These are phyloP conservation scores for Salix purpurea DNA, from an alignment of 345 rosid species.

Conservation along the genomic window DNA sequence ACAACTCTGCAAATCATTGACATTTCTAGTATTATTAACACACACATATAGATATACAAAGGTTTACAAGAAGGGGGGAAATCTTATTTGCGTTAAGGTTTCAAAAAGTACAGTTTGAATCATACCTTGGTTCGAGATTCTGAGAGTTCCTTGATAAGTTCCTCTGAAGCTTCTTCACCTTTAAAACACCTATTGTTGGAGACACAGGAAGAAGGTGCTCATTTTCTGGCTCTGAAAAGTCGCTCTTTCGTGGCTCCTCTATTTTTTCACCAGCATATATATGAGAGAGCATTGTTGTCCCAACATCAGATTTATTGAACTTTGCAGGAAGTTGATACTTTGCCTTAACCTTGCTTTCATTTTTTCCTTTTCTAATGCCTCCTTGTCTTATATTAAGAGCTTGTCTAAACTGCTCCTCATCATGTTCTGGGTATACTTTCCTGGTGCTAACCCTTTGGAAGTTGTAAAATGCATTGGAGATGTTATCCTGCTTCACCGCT, in stretches of 20 bases:
- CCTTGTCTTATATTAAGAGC: constrained; percentile 78
- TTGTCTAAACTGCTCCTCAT: constrained; percentile 79
- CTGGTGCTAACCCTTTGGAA: constrained; percentile 51
- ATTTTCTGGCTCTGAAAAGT: constrained; percentile 69
- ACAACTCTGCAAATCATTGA: constrained; percentile 34
- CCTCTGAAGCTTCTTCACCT: constrained; percentile 49
- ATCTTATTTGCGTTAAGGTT: neutral
- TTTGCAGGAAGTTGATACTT: constrained; percentile 61
- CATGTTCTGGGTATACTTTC: constrained; percentile 53
- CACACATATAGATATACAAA: neutral
- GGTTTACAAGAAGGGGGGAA: too few species aligned
- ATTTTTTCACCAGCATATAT: constrained; percentile 42
- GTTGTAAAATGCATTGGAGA: constrained; percentile 42
- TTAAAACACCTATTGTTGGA: constrained; percentile 31
- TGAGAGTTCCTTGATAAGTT: constrained; percentile 48
- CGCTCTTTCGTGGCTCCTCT: constrained; percentile 57
- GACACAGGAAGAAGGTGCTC: constrained; percentile 43
- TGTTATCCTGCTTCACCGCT: constrained; percentile 37
- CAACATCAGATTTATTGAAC: constrained; percentile 49
- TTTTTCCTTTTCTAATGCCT: constrained; percentile 58
- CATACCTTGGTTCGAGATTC: constrained; percentile 59
- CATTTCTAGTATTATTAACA: neutral
- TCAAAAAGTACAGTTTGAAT: neutral
- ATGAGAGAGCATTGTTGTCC: constrained; percentile 41
- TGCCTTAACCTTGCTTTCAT: constrained; percentile 54